These are phyloP conservation scores for Leccinellum luteum DNA, from an alignment of 768 basidiomycete species.

Conservation along the genomic window DNA sequence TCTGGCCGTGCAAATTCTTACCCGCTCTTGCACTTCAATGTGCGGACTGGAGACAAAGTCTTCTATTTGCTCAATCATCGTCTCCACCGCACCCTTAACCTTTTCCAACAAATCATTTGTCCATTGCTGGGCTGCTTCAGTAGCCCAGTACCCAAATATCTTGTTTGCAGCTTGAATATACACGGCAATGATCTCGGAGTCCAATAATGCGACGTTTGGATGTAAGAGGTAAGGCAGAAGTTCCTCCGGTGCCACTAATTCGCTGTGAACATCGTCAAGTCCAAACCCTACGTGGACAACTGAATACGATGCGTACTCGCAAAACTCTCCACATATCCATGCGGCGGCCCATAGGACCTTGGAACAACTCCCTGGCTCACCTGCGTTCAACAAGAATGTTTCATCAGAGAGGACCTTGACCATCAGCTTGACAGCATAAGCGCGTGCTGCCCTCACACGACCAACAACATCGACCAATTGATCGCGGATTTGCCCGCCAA, in stretches of 20 bases:
- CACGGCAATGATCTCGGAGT: conserved; percentile 66
- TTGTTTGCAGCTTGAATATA: conserved; percentile 85
- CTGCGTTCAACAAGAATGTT: conserved; percentile 61
- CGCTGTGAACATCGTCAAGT: conserved; percentile 41
- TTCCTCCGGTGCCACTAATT: conserved; percentile 75
- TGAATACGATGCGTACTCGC: conserved; percentile 54
- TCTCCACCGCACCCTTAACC: conserved; percentile 61
- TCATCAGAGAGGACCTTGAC: conserved; percentile 79
- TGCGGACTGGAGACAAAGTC: conserved; percentile 61
- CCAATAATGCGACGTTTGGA: conserved; percentile 51
- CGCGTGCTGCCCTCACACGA: conserved; percentile 70
- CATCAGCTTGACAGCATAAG: conserved; percentile 83
- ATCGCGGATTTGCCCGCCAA: conserved; percentile 76
- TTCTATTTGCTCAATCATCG: conserved; percentile 54
- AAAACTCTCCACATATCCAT: conserved; percentile 96
- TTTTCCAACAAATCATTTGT: conserved; percentile 65
- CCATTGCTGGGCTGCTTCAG: conserved; percentile 76
- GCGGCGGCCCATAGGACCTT: conserved; percentile 93
- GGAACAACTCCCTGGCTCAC: conserved; percentile 70
- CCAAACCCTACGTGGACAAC: background rate
- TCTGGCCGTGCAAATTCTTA: conserved; percentile 36
- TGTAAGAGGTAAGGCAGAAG: conserved; percentile 69
- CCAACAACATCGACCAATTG: conserved; percentile 86
- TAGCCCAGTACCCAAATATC: conserved; percentile 83
- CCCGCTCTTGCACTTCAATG: conserved; percentile 92